Percentiles rank a stretch among this genome's conserved stretches.
These are phyloP conservation scores for Fraxinus quadrangulata DNA, from an alignment of 257 asterid genomes.

Conservation along the genomic window DNA sequence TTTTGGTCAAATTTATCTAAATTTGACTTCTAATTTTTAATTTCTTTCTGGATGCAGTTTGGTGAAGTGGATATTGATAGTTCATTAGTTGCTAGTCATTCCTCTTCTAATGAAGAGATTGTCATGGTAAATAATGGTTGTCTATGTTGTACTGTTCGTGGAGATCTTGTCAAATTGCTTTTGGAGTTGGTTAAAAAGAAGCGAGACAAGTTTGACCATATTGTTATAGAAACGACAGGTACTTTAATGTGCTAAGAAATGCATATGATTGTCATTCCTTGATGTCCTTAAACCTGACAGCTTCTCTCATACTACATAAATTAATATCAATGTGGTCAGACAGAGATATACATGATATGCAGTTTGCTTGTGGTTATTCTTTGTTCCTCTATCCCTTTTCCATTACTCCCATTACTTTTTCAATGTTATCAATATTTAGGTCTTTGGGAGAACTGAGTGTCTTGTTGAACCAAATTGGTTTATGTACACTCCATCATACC, in stretches of 20 bases:
- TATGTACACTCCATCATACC: neutral
- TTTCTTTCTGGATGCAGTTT: conserved; percentile 62
- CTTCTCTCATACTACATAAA: conserved; percentile 7
- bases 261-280: conserved; percentile 1
- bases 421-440: neutral
- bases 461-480: conserved; percentile 10
- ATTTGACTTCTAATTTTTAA: conserved; percentile 18
- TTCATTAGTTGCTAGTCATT: conserved; percentile 89
- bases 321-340: neutral
- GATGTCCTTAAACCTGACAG: conserved; percentile 4
- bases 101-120: conserved; percentile 86
- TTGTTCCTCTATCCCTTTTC: conserved; percentile 6
- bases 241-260: conserved; percentile 25
- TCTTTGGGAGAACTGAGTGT: neutral
- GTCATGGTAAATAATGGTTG: conserved; percentile 97
- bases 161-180: conserved; percentile 96
- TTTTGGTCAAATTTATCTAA: neutral
- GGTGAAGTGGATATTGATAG: conserved; percentile 99
- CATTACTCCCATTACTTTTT: neutral
- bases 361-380: neutral
- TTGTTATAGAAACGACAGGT: conserved; percentile 97
- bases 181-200: conserved; percentile 85
- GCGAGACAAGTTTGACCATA: conserved; percentile 83
- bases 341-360: neutral
- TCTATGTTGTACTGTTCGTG: conserved; percentile 91